These are phyloP conservation scores for Aspergillus sp. DNA, from an alignment of 2,329 filamentous ascomycete species.

Conservation along the genomic window DNA sequence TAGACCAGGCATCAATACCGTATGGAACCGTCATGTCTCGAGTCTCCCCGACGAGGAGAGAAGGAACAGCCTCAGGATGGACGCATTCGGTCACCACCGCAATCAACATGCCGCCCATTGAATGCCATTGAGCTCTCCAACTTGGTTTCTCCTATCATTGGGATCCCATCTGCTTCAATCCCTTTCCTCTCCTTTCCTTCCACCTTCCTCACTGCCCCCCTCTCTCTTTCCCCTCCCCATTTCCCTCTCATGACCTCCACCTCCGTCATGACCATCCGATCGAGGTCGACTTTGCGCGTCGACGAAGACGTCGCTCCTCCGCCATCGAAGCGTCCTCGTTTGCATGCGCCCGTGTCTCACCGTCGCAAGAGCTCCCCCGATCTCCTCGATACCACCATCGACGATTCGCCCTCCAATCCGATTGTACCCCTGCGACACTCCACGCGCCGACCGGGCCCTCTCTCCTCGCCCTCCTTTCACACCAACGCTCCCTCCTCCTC, in stretches of 20 bases:
- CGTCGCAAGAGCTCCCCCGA: constrained; percentile 35
- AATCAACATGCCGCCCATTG: background rate
- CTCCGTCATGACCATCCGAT: constrained; percentile 34
- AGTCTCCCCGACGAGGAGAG: background rate
- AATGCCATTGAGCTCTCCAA: background rate
- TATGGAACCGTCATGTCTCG: background rate
- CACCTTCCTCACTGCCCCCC: background rate
- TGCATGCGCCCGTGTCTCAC: constrained; percentile 17
- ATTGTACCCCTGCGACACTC: constrained; percentile 16
- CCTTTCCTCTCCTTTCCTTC: background rate
- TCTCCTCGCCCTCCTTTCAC: constrained; percentile 5
- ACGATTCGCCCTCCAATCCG: constrained; percentile 13
- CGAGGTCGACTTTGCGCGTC: constrained; percentile 34
- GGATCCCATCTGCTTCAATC: background rate
- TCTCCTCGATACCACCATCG: constrained; percentile 30
- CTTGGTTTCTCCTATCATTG: background rate
- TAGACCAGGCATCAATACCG: background rate
- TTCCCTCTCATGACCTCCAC: constrained; percentile 9
- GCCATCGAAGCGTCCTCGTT: constrained; percentile 28
- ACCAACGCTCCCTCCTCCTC: constrained; percentile 6
- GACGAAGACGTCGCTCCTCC: constrained; percentile 12
- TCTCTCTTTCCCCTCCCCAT: background rate
- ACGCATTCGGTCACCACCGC: background rate
- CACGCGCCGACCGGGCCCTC: constrained; percentile 15
- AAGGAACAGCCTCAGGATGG: background rate